Evolutionary conservation across 768 basidiomycete genomes (phyloP).

Genomic region (Phanerochaete carnosa): DNA sequence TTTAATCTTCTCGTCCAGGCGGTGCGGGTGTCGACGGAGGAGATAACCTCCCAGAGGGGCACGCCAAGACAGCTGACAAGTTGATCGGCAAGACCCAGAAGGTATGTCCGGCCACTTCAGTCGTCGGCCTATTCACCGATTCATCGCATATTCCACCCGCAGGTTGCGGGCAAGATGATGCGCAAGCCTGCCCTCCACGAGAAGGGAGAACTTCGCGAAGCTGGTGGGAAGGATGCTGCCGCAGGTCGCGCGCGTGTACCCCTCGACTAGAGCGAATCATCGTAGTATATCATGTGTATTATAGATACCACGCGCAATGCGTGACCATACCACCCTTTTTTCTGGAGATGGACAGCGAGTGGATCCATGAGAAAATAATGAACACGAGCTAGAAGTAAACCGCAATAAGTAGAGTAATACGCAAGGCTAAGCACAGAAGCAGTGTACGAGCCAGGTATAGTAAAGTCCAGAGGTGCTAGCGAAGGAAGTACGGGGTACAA

Average conservation of each 20-base stretch:
- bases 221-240: conserved; percentile 47
- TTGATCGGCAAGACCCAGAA: conserved; percentile 57
- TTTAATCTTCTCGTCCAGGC: conserved; percentile 16
- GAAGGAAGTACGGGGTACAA: no score
- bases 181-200: conserved; percentile 50
- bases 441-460: no score
- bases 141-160: neutral
- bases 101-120: conserved; percentile 6
- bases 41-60: conserved; percentile 33
- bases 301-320: no score
- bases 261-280: conserved; percentile 39
- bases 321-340: no score
- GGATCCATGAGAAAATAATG: no score
- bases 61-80: conserved; percentile 48
- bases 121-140: neutral
- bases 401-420: no score
- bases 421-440: no score
- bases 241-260: conserved; percentile 37
- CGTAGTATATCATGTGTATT: no score
- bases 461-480: no score
- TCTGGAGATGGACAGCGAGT: no score
- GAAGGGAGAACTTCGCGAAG: conserved; percentile 53
- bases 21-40: conserved; percentile 34
- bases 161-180: conserved; percentile 50
- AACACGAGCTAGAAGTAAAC: no score